Percentiles rank a stretch among this genome's conserved stretches.
phyloP scores from a whole-genome alignment of 2,329 filamentous ascomycete genomes.

The Colletotrichum sp. region DNA sequence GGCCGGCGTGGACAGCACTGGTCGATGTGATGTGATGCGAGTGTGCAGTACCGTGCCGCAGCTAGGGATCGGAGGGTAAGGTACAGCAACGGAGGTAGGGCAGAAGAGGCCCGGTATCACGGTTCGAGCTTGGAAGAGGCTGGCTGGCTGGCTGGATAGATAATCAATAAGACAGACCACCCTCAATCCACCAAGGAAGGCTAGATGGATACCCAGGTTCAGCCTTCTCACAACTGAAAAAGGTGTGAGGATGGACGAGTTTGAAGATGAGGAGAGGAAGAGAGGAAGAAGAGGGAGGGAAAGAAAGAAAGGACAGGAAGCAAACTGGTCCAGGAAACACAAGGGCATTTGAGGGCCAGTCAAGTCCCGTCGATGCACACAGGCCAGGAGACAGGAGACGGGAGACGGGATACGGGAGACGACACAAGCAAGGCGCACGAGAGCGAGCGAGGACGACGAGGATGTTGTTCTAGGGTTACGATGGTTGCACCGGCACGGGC shows the following conservation, averaged over 20 bases:
- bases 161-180: not conserved
- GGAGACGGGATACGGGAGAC: not conserved
- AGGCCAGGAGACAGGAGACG: not conserved
- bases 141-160: not conserved
- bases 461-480: not conserved
- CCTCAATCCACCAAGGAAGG: not conserved
- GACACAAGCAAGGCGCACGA: not conserved
- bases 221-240: not conserved
- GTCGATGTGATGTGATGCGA: slow-evolving; percentile 13
- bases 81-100: not conserved
- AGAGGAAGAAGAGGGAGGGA: not conserved
- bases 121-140: not conserved
- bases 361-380: not conserved
- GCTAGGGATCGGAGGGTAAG: slow-evolving; percentile 7
- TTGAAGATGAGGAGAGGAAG: not conserved
- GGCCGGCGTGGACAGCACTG: not conserved
- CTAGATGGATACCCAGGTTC: not conserved
- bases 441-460: not conserved
- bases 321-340: not conserved
- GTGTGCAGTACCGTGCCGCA: slow-evolving; percentile 15
- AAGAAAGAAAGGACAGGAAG: not conserved
- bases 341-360: not conserved
- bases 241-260: not conserved
- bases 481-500: slow-evolving; percentile 9
- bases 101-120: slow-evolving; percentile 6